A percentile compares a stretch with the other conserved stretches of the same genome.
Evolutionary conservation across 2,329 filamentous ascomycete species (phyloP).

Genomic region (Monilinia polystroma): DNA sequence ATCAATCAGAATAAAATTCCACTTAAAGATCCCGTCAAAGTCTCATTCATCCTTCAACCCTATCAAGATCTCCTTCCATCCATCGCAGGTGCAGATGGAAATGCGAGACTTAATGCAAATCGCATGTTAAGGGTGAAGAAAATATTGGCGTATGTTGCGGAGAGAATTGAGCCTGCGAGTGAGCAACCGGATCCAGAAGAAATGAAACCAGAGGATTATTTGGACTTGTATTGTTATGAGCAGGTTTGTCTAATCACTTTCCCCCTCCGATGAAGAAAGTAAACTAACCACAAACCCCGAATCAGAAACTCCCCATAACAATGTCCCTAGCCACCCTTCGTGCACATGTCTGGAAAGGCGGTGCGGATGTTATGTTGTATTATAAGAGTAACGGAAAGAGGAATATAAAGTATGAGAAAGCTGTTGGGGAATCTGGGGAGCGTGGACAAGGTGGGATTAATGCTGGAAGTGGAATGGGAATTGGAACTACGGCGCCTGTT

Average conservation of each 20-base stretch:
- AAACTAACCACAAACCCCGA: neutral
- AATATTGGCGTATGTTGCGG: slow-evolving; percentile 86
- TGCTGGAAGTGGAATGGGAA: neutral
- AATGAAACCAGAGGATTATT: slow-evolving; percentile 83
- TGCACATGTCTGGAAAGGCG: slow-evolving; percentile 89
- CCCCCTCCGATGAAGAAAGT: neutral
- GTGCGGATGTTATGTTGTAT: slow-evolving; percentile 85
- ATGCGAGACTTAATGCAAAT: slow-evolving; percentile 92
- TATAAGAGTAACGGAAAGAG: slow-evolving; percentile 86
- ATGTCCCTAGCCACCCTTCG: slow-evolving; percentile 95
- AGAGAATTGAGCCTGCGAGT: slow-evolving; percentile 76
- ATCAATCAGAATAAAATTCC: slow-evolving; percentile 68
- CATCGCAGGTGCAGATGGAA: slow-evolving; percentile 72
- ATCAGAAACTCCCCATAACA: slow-evolving; percentile 60
- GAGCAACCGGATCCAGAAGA: slow-evolving; percentile 58
- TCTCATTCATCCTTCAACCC: slow-evolving; percentile 89
- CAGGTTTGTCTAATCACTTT: slow-evolving; percentile 60
- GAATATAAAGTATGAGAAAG: slow-evolving; percentile 29
- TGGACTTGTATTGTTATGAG: slow-evolving; percentile 93
- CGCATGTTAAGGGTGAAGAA: slow-evolving; percentile 95
- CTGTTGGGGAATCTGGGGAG: neutral
- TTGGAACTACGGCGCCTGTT: neutral
- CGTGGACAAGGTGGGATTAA: neutral
- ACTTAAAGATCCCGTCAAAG: slow-evolving; percentile 88
- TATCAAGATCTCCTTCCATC: slow-evolving; percentile 72